phyloP scores from a whole-genome alignment of 345 rosid genomes.

The Heritiera littoralis region DNA sequence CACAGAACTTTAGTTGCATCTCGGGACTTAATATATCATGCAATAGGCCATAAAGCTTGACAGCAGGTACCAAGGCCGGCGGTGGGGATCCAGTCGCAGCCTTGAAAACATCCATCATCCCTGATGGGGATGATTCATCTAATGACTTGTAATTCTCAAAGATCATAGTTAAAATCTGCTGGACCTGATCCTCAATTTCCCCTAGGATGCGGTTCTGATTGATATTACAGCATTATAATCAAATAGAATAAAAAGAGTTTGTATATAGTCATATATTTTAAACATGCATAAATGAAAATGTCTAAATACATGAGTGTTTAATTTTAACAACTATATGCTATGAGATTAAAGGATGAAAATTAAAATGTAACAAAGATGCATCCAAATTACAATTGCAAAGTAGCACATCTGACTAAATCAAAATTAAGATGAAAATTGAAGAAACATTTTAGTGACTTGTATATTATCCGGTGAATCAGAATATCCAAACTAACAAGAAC shows the following conservation, averaged over 20 bases:
- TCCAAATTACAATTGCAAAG: too few species aligned
- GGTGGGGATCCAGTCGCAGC: conserved; percentile 77
- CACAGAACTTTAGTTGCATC: conserved; percentile 73
- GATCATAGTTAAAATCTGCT: conserved; percentile 65
- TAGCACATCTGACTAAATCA: too few species aligned
- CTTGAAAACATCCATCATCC: conserved; percentile 70
- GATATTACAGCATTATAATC: conserved; percentile 20
- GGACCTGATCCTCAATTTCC: conserved; percentile 81
- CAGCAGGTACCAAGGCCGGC: conserved; percentile 79
- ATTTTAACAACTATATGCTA: conserved; percentile 29
- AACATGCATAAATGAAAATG: neutral
- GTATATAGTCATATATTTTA: neutral
- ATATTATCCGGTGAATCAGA: neutral
- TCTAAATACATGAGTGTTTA: too few species aligned
- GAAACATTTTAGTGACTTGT: neutral
- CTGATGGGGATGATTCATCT: conserved; percentile 66
- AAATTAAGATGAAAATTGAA: too few species aligned
- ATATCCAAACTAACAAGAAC: conserved; percentile 5
- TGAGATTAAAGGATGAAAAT: neutral
- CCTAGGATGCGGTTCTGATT: conserved; percentile 84
- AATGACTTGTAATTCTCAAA: conserved; percentile 93
- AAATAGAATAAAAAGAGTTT: neutral
- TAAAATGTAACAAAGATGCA: neutral
- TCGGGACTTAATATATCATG: conserved; percentile 85
- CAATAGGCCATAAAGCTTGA: conserved; percentile 80